Evolutionary conservation across 345 rosid species (phyloP), one percentile per base, ranked within the genome.

Genomic region (Geranium rotundifolium): DNA sequence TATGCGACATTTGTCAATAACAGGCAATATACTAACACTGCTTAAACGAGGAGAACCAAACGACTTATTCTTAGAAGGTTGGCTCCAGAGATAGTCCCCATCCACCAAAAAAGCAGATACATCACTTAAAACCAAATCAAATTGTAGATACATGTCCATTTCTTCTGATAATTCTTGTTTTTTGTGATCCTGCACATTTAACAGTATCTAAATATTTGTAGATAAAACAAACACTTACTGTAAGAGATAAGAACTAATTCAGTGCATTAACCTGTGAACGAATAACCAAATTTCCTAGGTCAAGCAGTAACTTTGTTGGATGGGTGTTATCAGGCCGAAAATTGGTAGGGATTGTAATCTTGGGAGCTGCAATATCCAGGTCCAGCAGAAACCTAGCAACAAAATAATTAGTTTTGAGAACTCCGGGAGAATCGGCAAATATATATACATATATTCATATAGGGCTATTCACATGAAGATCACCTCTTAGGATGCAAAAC

Each of bases 351-450:
- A 93, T 93, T 56, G 91, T 93, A 66, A 93, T 86, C 85, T 93
- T 93, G 63, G 99, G 99, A 69, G 96, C 99, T 31, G 99, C 97
- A 72, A 93, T 88, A 77, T 88, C 97, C 84, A 93, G 75, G 83
- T 93, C 89, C 79, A 93, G 86, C 67, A 83, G 72, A 76, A 93
- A 93, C 87, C 99, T 93, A 77, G 57, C 57, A 77, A 31, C 29
- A 76, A 19, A 60, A 64, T 67, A 66, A 69, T 56, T 50, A 60
- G 54, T 60, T 61, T 50, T 46, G 12, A 37, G 12, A 37, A 37
- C 12, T 37, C 7, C 46, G 46, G 12, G 12, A 10, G 12, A 37
- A 37, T 23, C 27, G 27, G 27, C 27, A 23, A 23, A 23, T 23
- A 23, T 2, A 23, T 23, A 23, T 23, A 23, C 27, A 23, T 23